Base-by-base conservation (phyloP, 495 filamentous ascomycete genomes). In the Aspergillus steynii region DNA sequence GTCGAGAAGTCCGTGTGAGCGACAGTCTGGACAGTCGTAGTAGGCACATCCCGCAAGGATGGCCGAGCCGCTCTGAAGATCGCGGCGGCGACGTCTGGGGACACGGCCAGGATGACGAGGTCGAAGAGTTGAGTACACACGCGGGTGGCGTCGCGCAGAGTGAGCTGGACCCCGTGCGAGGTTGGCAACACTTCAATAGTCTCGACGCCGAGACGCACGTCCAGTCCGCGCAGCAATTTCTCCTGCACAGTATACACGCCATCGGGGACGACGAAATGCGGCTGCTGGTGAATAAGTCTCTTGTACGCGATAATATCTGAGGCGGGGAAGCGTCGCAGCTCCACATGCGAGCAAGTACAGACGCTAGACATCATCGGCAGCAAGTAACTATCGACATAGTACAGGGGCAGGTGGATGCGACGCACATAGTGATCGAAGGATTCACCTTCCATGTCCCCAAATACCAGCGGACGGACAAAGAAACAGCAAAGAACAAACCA, bases 291-390 rank as follows among this genome's bases (percentile, higher is more conserved):
- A 4, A 78, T 77, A 1, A 57, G 59, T 15, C 66, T 69, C 55
- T 77, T 74, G 61, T 84, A 84, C 1, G 70, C 72, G 15, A 79
- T 59, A 28, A 83, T 60, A 61, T 85, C 83, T 8, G 61, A 63
- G 1, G 81, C 81, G 0, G 82, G 81, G 55, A 80, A 85, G 14
- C 64, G 56, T n/a, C 84, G 68, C 0, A 85, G 60, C 26, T 70
- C 68, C 1, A 74, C 59, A 20, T 82, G 82, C 4, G 80, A 71
- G 56, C 81, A 85, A 26, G 83, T 85, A 6, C 72, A 68, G 4
- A 83, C 80, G 20, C 76, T 76, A 12, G 77, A 77, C 29, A 85
- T 77, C 28, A 83, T 68, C 3, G 82, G 83, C 5, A 84, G 72
- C 8, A 84, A 66, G 53, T 83, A 85, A 45, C 69, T 63, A 7